Base-by-base conservation (phyloP, 257 asterid species). In the Penstemon barbatus region DNA sequence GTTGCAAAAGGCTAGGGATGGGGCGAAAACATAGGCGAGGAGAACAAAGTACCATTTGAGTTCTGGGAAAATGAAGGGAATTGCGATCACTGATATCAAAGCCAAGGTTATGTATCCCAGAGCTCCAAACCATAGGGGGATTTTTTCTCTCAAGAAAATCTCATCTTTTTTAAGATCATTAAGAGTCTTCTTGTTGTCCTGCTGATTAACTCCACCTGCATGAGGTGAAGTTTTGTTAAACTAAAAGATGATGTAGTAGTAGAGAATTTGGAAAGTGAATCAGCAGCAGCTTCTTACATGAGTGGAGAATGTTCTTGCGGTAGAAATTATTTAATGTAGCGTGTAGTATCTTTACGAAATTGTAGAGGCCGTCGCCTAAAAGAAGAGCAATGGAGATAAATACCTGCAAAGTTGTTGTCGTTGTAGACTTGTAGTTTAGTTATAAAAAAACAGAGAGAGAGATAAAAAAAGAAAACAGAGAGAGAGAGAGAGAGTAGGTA, bases 341-440 rank as follows among this genome's bases (percentile, higher is more conserved):
- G 41, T 57, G 44, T 59, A 87, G 68, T 41, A 86, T 83, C 84
- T 92, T 92, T 39, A 74, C 43, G 74, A 89, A 89, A 72, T 79
- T 89, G 75, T 89, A 91, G 39, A 91, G 90, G 8, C 98, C 98
- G 53, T 91, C 98, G 25, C 98, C 96, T 0, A 91, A 81, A 61
- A 91, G 87, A 65, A 91, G 94, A 25, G 98, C 88, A 53, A 91
- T 84, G 42, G 98, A 82, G 45, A 91, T 73, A 53, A 92, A 92
- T 25, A 90, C 96, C 97, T 91, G 77, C 70, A 15, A 59, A 53
- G 45, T 15, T 15, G 18, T 15, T 15, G 18, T 15, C 0, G 18
- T 15, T 15, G 18, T 15, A 0, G 18, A n/a, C n/a, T 15, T 53
- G 3, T 65, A 19, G 1, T 19, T 60, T 9, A 13, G 4, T 1